Base-by-base conservation (phyloP, 2,329 filamentous ascomycete genomes). In the Fusarium papillatum region DNA sequence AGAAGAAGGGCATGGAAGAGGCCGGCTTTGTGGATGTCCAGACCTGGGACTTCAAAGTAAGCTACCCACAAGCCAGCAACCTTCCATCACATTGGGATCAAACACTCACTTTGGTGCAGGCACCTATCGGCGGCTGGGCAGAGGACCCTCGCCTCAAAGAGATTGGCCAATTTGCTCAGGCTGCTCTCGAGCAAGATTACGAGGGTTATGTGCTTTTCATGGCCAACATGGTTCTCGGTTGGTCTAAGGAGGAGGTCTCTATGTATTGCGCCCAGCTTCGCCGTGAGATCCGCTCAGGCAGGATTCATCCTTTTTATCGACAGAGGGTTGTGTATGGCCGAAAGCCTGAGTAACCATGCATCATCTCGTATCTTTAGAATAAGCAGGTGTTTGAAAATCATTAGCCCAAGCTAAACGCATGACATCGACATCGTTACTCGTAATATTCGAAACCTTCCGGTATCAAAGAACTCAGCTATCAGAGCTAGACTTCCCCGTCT, bases 151-250 rank as follows among this genome's bases (percentile, higher is more conserved):
- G 50, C 1, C 73, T 79, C 0, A 76, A 62, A 4, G 67, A 78
- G 11, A 76, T 79, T 24, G 77, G 77, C 0, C 77, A 73, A 26
- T 85, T 82, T 60, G 78, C 79, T 0, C 78, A 82, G 26, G 74
- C 83, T 1, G 81, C 82, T 1, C 74, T 85, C 2, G 81, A 83
- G 8, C 82, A 84, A 39, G 84, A 85, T 17, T 79, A 83, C 11
- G 83, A 85, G 57, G 84, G 83, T 0, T 81, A 78, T 22, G 75
- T 81, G 3, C 53, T 83, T 10, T 84, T 80, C 41, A 81, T 86
- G 74, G 81, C 80, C 1, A 79, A 68, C 0, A 80, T 84, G 19
- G 80, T 85, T 62, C 82, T 84, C 17, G 82, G 82, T 0, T 86
- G 84, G 84, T 77, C 79, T 0, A 79, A 75, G 11, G 79, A 82